A percentile compares a stretch with the other conserved stretches of the same genome.
Conservation (phyloP, 306 rosid species). For the Dicorynia guianensis region DNA sequence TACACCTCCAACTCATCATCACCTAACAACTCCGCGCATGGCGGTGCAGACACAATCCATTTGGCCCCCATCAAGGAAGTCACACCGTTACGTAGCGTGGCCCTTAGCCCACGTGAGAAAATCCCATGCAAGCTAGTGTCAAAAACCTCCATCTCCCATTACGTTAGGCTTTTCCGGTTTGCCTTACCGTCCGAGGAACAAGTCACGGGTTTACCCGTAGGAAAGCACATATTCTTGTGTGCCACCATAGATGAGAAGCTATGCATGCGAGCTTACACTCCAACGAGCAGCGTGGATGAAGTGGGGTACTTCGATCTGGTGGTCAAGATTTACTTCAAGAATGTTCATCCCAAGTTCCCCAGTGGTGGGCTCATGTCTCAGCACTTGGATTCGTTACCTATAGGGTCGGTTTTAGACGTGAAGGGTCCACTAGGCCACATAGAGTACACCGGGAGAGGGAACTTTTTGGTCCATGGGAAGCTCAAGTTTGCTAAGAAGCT, state of each 20-base stretch:
- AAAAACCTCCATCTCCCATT: slow-evolving; percentile 63
- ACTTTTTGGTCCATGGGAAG: slow-evolving; percentile 62
- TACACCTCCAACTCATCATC: slow-evolving; percentile 61
- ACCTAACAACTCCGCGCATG: slow-evolving; percentile 67
- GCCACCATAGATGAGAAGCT: slow-evolving; percentile 65
- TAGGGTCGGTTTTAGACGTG: slow-evolving; percentile 59
- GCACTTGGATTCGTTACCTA: slow-evolving; percentile 58
- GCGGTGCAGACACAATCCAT: slow-evolving; percentile 40
- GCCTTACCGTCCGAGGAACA: slow-evolving; percentile 68
- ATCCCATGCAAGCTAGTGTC: slow-evolving; percentile 68
- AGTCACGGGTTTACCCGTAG: slow-evolving; percentile 69
- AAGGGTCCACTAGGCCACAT: slow-evolving; percentile 93
- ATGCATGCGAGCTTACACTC: slow-evolving; percentile 95
- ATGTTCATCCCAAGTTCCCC: slow-evolving; percentile 75
- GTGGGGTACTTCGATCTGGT: slow-evolving; percentile 75
- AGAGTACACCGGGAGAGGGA: slow-evolving; percentile 73
- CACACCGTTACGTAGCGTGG: slow-evolving; percentile 37
- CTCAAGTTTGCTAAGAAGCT: slow-evolving; percentile 61
- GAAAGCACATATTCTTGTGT: slow-evolving; percentile 82
- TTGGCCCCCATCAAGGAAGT: slow-evolving; percentile 62
- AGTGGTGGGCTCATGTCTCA: slow-evolving; percentile 84
- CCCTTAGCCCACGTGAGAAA: slow-evolving; percentile 67
- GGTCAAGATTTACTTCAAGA: slow-evolving; percentile 74
- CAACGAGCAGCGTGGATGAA: slow-evolving; percentile 61
- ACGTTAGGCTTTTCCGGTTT: slow-evolving; percentile 70